phyloP scores from a whole-genome alignment of 495 filamentous ascomycete genomes.

The Aspergillus sclerotioniger region DNA sequence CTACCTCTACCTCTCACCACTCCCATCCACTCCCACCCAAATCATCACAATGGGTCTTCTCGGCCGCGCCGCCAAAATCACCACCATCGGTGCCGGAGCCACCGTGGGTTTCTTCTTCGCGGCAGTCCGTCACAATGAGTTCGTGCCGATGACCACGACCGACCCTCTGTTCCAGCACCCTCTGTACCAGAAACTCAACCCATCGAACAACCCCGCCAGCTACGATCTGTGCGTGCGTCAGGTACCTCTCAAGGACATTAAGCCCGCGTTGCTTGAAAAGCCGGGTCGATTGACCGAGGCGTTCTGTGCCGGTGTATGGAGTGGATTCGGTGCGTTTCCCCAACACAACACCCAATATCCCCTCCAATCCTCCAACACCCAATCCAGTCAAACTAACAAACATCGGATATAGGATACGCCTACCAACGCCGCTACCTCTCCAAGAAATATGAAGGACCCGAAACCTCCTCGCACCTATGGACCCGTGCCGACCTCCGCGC shows the following conservation, averaged over 20 bases:
- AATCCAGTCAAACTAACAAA: not conserved
- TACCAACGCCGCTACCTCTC: slow-evolving; percentile 60
- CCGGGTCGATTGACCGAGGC: slow-evolving; percentile 58
- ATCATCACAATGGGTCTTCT: slow-evolving; percentile 46
- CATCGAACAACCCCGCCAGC: slow-evolving; percentile 56
- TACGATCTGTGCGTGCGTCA: slow-evolving; percentile 62
- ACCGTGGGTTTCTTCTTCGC: slow-evolving; percentile 43
- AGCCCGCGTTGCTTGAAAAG: slow-evolving; percentile 60
- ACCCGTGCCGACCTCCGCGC: slow-evolving; percentile 48
- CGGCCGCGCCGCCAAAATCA: slow-evolving; percentile 40
- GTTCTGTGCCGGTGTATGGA: slow-evolving; percentile 66
- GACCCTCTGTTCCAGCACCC: slow-evolving; percentile 62
- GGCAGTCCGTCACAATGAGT: slow-evolving; percentile 43
- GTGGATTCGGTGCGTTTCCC: slow-evolving; percentile 54
- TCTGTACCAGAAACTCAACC: slow-evolving; percentile 58
- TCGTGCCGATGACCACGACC: slow-evolving; percentile 48
- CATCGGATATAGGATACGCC: slow-evolving; percentile 50
- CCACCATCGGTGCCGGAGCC: slow-evolving; percentile 40
- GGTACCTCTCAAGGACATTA: slow-evolving; percentile 61
- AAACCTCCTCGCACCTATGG: slow-evolving; percentile 67
- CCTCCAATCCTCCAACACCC: not conserved
- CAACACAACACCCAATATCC: not conserved
- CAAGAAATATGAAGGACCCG: slow-evolving; percentile 58
- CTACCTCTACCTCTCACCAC: not conserved
- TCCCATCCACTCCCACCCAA: not conserved